Evolutionary conservation across 306 rosid genomes (phyloP).

Genomic region (Gillenia trifoliata): DNA sequence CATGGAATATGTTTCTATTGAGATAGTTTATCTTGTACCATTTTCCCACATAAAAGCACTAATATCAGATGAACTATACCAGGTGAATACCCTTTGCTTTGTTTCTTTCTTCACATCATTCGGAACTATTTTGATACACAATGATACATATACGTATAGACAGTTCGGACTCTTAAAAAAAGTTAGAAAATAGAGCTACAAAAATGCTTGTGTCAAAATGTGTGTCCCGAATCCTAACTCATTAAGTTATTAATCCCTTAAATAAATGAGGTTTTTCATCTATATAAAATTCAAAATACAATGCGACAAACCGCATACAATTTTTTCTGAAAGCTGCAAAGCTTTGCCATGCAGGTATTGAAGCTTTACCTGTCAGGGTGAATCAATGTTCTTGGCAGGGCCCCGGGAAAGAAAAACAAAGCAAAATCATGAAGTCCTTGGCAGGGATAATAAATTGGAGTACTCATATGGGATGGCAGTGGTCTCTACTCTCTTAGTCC

Average conservation of each 20-base stretch:
- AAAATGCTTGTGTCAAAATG: too few relatives aligned
- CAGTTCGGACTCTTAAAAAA: too few relatives aligned
- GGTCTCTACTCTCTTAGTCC: background rate
- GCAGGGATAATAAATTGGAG: background rate
- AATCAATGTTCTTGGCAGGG: conserved; percentile 5
- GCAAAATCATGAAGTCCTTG: background rate
- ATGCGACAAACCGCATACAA: background rate
- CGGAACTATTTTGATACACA: too few relatives aligned
- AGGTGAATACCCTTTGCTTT: too few relatives aligned
- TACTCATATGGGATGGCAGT: background rate
- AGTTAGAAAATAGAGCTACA: too few relatives aligned
- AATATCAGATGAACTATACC: too few relatives aligned
- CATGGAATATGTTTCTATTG: background rate
- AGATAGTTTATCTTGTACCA: too few relatives aligned
- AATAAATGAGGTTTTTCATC: background rate
- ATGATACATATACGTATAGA: too few relatives aligned
- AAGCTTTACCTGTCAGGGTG: background rate
- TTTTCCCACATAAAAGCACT: too few relatives aligned
- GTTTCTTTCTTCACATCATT: too few relatives aligned
- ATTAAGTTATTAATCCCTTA: too few relatives aligned
- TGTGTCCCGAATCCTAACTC: too few relatives aligned
- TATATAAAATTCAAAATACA: background rate
- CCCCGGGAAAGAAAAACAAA: background rate
- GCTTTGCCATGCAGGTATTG: background rate
- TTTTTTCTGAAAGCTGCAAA: background rate